Conservation (phyloP, 257 asterid genomes). For the Pogostemon cablin region DNA sequence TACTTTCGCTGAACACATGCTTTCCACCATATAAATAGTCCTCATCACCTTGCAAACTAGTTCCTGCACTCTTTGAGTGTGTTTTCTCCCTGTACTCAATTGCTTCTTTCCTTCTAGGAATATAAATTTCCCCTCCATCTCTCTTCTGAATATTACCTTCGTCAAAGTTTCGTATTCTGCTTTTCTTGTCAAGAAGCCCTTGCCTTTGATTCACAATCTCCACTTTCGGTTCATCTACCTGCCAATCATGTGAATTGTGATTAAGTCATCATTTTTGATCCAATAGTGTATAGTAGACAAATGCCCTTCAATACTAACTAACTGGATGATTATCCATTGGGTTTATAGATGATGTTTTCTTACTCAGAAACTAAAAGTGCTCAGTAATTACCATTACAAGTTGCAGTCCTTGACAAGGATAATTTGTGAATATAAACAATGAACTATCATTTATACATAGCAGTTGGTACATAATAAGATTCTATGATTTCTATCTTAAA, state of each 20-base stretch:
- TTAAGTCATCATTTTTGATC: slow-evolving; percentile 31
- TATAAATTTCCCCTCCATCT: slow-evolving; percentile 42
- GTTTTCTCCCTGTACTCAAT: slow-evolving; percentile 38
- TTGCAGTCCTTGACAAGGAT: too few species aligned
- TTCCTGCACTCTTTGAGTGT: slow-evolving; percentile 40
- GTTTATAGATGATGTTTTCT: slow-evolving; percentile 6
- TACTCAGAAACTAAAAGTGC: not conserved
- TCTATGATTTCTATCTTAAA: too few species aligned
- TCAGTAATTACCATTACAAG: not conserved
- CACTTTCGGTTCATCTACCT: slow-evolving; percentile 43
- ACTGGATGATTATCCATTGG: not conserved
- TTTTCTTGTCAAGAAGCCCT: slow-evolving; percentile 42
- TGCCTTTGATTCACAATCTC: slow-evolving; percentile 46
- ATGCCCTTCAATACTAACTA: slow-evolving; percentile 28
- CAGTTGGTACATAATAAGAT: too few species aligned
- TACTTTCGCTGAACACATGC: slow-evolving; percentile 40
- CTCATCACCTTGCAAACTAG: slow-evolving; percentile 40
- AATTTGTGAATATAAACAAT: too few species aligned
- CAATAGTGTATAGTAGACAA: slow-evolving; percentile 24
- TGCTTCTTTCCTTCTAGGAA: slow-evolving; percentile 43
- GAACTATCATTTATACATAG: too few species aligned
- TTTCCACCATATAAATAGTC: slow-evolving; percentile 37
- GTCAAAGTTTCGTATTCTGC: slow-evolving; percentile 35
- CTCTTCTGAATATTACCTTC: slow-evolving; percentile 43
- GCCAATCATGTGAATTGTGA: slow-evolving; percentile 40